Conservation (phyloP, 306 rosid genomes). For the Dalbergia cochinchinensis region DNA sequence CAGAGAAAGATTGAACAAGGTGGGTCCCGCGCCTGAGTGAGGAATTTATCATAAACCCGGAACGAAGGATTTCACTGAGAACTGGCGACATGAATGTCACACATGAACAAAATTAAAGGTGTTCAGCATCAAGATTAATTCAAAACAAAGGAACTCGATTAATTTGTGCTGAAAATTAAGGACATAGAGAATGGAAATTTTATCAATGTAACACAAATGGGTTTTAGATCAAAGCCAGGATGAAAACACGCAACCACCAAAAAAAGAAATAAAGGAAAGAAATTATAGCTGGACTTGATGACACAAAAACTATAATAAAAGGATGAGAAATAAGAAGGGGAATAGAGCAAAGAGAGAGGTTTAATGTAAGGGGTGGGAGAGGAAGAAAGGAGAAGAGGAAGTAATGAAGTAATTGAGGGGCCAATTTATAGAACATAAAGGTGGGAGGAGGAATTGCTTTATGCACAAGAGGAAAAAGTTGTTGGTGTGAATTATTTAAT, state of each 20-base stretch:
- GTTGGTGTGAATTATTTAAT: background rate
- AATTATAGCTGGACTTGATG: background rate
- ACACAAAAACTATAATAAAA: background rate
- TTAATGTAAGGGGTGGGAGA: background rate
- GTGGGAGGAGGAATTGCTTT: background rate
- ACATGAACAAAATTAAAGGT: slow-evolving; percentile 56
- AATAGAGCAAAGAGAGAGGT: slow-evolving; percentile 40
- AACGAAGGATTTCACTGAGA: slow-evolving; percentile 92
- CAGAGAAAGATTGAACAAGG: slow-evolving; percentile 98
- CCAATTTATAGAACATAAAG: slow-evolving; percentile 62
- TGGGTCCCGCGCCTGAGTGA: slow-evolving; percentile 84
- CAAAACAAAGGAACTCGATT: background rate
- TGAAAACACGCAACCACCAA: background rate
- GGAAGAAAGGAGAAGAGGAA: slow-evolving; percentile 49
- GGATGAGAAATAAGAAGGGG: slow-evolving; percentile 30
- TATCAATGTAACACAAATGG: background rate
- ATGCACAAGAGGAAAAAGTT: background rate
- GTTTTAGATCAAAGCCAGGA: slow-evolving; percentile 28
- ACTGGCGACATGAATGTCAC: slow-evolving; percentile 90
- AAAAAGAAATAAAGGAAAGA: background rate
- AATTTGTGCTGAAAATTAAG: background rate
- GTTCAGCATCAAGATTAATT: slow-evolving; percentile 45
- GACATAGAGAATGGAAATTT: background rate
- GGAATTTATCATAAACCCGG: slow-evolving; percentile 87
- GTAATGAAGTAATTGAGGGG: slow-evolving; percentile 44